Evolutionary conservation across 495 filamentous ascomycete species (phyloP).

Genomic region (Penicillium canariense): DNA sequence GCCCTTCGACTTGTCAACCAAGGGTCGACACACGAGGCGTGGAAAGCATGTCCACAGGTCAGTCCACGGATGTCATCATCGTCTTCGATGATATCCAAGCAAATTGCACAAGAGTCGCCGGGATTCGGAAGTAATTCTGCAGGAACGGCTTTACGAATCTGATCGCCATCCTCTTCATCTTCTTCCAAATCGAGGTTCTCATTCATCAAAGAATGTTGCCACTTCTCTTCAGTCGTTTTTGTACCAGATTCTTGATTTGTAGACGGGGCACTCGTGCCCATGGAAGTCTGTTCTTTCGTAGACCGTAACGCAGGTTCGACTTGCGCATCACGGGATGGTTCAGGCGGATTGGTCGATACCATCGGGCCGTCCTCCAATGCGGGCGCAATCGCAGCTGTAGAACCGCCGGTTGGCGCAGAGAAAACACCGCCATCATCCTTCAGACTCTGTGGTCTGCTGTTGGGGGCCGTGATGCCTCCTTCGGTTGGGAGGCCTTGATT

Average conservation of each 20-base stretch:
- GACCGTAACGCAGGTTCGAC: conserved; percentile 1
- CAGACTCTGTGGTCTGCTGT: conserved; percentile 29
- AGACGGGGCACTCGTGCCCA: background rate
- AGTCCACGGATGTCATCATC: conserved; percentile 93
- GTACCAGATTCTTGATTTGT: background rate
- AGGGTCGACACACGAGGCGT: conserved; percentile 89
- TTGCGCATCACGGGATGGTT: conserved; percentile 16
- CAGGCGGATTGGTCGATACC: conserved; percentile 14
- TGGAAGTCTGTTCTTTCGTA: conserved; percentile 22
- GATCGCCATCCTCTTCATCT: conserved; percentile 80
- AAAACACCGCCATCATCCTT: conserved; percentile 17
- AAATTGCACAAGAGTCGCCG: conserved; percentile 97
- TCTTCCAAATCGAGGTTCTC: conserved; percentile 42
- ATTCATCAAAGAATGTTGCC: conserved; percentile 18
- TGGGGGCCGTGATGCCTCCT: conserved; percentile 79
- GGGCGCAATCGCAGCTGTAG: conserved; percentile 10
- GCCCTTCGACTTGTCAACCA: conserved; percentile 92
- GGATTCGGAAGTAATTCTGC: conserved; percentile 78
- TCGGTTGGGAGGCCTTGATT: conserved; percentile 77
- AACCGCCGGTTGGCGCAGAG: conserved; percentile 8
- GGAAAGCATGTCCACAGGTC: conserved; percentile 94
- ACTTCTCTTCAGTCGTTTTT: conserved; percentile 15
- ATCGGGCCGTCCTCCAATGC: conserved; percentile 14
- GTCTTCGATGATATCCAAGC: conserved; percentile 88
- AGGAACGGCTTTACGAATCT: conserved; percentile 77